These are phyloP conservation scores for Backusella sp. DNA, from an alignment of 192 early-diverging fungal genomes.

Conservation along the genomic window DNA sequence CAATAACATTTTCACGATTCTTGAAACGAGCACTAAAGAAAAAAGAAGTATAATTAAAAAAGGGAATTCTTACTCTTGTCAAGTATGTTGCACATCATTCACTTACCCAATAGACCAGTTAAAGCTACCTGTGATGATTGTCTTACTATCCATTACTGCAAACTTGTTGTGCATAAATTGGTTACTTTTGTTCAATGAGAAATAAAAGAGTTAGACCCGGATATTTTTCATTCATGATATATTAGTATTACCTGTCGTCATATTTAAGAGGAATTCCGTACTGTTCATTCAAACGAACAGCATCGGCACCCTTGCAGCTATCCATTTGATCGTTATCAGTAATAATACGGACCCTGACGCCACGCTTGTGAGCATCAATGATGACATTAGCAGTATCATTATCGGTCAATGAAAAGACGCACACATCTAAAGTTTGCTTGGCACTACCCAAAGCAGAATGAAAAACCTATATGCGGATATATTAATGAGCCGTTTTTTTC, in stretches of 20 bases:
- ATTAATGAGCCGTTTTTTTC: neutral
- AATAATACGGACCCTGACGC: constrained; percentile 59
- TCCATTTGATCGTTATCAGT: constrained; percentile 56
- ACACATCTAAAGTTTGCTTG: constrained; percentile 55
- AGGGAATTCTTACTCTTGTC: neutral
- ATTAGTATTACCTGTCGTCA: constrained; percentile 20
- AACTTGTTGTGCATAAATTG: constrained; percentile 73
- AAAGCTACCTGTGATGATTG: constrained; percentile 61
- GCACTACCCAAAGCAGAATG: constrained; percentile 39
- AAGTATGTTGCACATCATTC: neutral
- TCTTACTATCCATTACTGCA: constrained; percentile 58
- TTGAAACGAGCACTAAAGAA: constrained; percentile 52
- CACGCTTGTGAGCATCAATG: constrained; percentile 49
- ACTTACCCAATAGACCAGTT: constrained; percentile 55
- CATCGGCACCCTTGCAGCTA: constrained; percentile 27
- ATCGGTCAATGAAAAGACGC: constrained; percentile 71
- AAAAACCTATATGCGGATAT: constrained; percentile 16
- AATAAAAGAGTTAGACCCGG: neutral
- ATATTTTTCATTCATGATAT: neutral
- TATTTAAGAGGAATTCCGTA: constrained; percentile 31
- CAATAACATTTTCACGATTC: constrained; percentile 65
- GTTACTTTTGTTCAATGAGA: constrained; percentile 17
- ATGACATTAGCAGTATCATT: constrained; percentile 63
- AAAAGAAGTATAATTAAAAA: constrained; percentile 39
- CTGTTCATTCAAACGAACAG: constrained; percentile 12